Evolutionary conservation across 306 rosid species (phyloP).

Genomic region (Biancaea sappan): DNA sequence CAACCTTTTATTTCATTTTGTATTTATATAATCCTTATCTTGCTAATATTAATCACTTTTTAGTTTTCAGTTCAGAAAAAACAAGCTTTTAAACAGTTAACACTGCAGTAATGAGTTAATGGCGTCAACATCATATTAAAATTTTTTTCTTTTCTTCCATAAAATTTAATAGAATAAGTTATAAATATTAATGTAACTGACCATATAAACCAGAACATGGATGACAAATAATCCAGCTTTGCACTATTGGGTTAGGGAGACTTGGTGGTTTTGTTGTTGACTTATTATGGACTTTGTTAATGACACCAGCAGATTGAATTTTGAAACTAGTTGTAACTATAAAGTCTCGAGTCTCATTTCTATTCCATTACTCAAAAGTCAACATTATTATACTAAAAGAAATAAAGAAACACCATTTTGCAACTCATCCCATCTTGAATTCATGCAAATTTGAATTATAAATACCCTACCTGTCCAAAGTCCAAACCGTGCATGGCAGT

Average conservation of each 20-base stretch:
- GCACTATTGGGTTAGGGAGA: conserved; percentile 41
- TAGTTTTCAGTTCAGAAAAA: background rate
- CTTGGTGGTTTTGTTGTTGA: conserved; percentile 51
- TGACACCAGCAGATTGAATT: conserved; percentile 8
- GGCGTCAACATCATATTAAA: background rate
- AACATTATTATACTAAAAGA: background rate
- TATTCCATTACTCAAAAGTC: background rate
- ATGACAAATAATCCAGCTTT: conserved; percentile 27
- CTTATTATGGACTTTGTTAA: conserved; percentile 22
- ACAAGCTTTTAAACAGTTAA: background rate
- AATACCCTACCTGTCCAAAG: background rate
- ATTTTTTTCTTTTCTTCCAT: background rate
- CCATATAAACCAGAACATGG: background rate
- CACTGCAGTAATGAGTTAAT: background rate
- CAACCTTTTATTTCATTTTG: too few relatives aligned
- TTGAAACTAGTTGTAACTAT: background rate
- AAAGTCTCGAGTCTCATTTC: background rate
- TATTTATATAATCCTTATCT: background rate
- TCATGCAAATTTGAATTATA: conserved; percentile 2
- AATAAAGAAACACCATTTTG: background rate
- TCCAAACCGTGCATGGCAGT: background rate
- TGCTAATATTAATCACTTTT: background rate
- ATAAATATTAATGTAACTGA: background rate
- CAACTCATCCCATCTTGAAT: background rate
- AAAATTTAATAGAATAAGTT: background rate